These are phyloP conservation scores for Hyphodiscus sp. DNA, from an alignment of 2,329 filamentous ascomycete genomes.

Conservation along the genomic window DNA sequence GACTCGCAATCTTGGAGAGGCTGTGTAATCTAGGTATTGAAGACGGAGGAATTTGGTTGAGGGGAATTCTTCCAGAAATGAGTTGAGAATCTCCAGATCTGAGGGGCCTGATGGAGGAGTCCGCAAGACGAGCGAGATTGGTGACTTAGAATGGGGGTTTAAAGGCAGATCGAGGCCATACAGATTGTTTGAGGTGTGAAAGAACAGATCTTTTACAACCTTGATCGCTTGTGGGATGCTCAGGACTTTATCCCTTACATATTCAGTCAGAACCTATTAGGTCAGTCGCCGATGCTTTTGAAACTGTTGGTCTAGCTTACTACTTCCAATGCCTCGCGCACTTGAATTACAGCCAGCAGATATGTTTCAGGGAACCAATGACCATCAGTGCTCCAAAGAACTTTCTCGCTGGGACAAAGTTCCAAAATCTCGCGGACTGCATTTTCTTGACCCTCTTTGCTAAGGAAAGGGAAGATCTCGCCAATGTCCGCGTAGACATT, in stretches of 20 bases:
- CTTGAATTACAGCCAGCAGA: conserved; percentile 64
- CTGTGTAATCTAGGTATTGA: conserved; percentile 75
- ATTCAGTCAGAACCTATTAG: conserved; percentile 55
- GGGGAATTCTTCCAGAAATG: conserved; percentile 44
- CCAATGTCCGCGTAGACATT: conserved; percentile 82
- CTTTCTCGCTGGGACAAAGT: conserved; percentile 65
- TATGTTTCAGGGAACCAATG: conserved; percentile 77
- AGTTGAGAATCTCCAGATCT: conserved; percentile 22
- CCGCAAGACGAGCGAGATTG: background rate
- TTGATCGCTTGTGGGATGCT: conserved; percentile 54
- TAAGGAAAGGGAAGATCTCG: conserved; percentile 74
- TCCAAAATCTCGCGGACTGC: conserved; percentile 69
- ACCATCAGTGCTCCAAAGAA: conserved; percentile 76
- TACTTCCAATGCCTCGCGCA: conserved; percentile 62
- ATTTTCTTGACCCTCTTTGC: conserved; percentile 65
- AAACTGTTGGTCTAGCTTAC: conserved; percentile 35
- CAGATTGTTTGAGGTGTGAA: conserved; percentile 69
- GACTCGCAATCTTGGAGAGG: conserved; percentile 58
- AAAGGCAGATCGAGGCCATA: conserved; percentile 55
- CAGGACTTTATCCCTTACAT: conserved; percentile 58
- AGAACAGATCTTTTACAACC: conserved; percentile 62
- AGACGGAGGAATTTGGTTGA: conserved; percentile 62
- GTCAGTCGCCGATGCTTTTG: conserved; percentile 5
- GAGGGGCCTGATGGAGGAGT: conserved; percentile 20
- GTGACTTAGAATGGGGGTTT: conserved; percentile 9